phyloP scores from a whole-genome alignment of 2,329 filamentous ascomycete genomes.

The Magnaporthiopsis incrustans region DNA sequence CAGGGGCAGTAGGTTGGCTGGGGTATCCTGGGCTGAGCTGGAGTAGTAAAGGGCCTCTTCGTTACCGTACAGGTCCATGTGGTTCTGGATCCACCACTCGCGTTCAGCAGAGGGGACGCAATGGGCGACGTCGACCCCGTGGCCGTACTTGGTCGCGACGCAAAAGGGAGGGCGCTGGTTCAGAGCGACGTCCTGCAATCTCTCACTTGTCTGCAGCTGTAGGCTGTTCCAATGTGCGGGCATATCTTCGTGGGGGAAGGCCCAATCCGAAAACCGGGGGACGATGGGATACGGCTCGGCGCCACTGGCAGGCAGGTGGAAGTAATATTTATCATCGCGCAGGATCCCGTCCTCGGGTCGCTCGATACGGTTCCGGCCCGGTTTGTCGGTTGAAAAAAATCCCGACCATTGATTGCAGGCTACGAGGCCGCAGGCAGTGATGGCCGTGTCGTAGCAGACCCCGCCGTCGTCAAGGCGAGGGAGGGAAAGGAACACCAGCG shows the following conservation, averaged over 20 bases:
- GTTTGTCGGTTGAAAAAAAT: not conserved
- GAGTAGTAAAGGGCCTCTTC: not conserved
- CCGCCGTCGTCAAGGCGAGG: too few relatives aligned
- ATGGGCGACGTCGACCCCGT: not conserved
- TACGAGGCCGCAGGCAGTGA: too few relatives aligned
- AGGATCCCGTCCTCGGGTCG: not conserved
- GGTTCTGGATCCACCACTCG: not conserved
- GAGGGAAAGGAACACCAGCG: too few relatives aligned
- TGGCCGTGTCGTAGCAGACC: too few relatives aligned
- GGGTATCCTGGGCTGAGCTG: not conserved
- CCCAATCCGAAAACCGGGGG: not conserved
- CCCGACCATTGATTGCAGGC: constrained; percentile 7
- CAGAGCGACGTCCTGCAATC: too few relatives aligned
- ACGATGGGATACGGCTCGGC: not conserved
- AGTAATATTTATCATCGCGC: not conserved
- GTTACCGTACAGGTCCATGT: not conserved
- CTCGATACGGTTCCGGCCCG: not conserved
- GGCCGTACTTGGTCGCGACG: not conserved
- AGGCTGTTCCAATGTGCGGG: not conserved
- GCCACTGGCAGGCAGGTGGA: not conserved
- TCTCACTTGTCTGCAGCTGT: too few relatives aligned
- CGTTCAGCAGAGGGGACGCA: not conserved
- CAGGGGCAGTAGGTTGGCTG: not conserved
- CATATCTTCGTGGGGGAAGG: not conserved
- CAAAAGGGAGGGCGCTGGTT: not conserved